Evolutionary conservation across 257 asterid genomes (phyloP).

Genomic region (Solanum pennellii): DNA sequence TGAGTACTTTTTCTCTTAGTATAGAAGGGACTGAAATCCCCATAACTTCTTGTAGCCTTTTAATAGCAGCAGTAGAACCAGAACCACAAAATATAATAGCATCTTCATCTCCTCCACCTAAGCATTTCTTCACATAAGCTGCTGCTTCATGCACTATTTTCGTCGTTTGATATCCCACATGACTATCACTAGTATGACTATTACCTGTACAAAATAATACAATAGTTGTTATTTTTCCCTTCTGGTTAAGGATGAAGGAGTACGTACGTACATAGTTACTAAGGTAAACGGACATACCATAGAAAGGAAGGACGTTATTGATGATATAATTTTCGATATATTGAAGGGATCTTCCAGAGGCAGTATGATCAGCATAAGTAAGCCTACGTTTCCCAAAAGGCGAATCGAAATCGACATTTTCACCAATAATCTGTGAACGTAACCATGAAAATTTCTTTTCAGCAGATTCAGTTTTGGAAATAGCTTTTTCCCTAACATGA

Average conservation of each 20-base stretch:
- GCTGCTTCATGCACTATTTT: conserved; percentile 25
- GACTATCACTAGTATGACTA: conserved; percentile 40
- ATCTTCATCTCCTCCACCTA: conserved; percentile 29
- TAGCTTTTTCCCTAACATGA: background rate
- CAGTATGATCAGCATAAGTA: conserved; percentile 52
- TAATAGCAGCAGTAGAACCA: conserved; percentile 34
- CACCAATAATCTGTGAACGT: conserved; percentile 21
- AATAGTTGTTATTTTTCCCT: too few species aligned
- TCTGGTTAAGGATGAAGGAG: too few species aligned
- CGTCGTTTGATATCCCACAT: conserved; percentile 28
- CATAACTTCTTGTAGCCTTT: conserved; percentile 51
- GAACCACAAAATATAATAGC: conserved; percentile 3
- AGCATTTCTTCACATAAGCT: conserved; percentile 29
- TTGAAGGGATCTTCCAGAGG: conserved; percentile 43
- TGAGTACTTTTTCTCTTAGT: conserved; percentile 21
- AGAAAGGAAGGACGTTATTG: conserved; percentile 31
- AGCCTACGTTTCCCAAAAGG: conserved; percentile 40
- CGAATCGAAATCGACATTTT: conserved; percentile 17
- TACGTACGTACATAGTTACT: too few species aligned
- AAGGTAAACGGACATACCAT: conserved; percentile 13
- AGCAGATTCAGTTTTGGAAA: background rate
- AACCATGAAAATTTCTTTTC: background rate
- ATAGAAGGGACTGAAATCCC: conserved; percentile 25
- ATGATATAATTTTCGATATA: conserved; percentile 29
- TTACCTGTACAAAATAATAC: background rate